Evolutionary conservation across 805 yeast species (phyloP), one percentile per base, ranked within the genome.

Genomic region (Metschnikowia gelsemii): DNA sequence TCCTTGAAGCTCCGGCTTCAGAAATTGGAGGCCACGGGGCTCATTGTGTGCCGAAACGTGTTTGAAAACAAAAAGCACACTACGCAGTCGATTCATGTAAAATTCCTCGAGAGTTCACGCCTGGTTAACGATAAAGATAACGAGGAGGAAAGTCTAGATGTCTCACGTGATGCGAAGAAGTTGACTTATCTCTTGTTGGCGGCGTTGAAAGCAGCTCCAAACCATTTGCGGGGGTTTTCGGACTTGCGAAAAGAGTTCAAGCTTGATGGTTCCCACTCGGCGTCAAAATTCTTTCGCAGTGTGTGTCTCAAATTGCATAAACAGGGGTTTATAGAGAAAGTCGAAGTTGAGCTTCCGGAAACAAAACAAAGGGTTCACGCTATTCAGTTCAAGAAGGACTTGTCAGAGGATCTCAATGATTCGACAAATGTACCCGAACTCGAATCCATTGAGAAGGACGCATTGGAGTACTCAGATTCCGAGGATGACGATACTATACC

Each of bases 1-100:
- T 82, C 89, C 43, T 66, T 83, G 29, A 80, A 89, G 0, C 68
- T 79, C 1, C 69, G 93, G 50, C 64, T 83, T 38, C 79, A 76
- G 51, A 70, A 72, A 31, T 62, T 84, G 14, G 77, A 72, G 43
- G 75, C 69, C 7, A 57, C 68, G 26, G 78, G 76, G 16, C 60
- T 80, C 13, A 72, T 82, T 4, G 62, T 62, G 17, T 77, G 72
- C 37, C 56, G 52, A 8, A 60, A 49, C 32, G 61, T 57, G 11
- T 70, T 55, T 43, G 55, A 63, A 38, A 59, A 63, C 25, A 75
- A 79, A 2, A 77, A 74, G 42, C 76, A 74, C 31, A 77, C 87
- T 6, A 76, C 75, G 44, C 66, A 75, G 26, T 66, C 80, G 46
- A 70, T 74, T 22, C 79, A 82, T 47, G 61, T 63, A 21, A 73